These are phyloP conservation scores for Tetrastigma voinierianum DNA, from an alignment of 164 flowering plant species.

Conservation along the genomic window DNA sequence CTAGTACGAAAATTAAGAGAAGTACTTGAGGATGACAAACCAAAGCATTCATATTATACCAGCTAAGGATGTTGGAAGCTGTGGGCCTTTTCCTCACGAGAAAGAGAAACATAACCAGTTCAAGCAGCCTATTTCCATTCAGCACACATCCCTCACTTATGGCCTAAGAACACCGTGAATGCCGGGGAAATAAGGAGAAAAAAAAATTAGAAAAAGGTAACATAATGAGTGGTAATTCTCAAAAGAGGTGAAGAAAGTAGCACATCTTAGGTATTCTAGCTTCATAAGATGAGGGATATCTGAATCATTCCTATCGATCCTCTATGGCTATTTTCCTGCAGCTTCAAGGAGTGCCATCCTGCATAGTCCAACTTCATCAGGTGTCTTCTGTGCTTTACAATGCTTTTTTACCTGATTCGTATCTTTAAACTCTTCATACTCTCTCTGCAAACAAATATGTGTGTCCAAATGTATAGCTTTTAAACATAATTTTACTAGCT, in stretches of 20 bases:
- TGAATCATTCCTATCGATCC: constrained; percentile 99
- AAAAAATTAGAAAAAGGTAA: not conserved
- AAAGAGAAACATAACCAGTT: constrained; percentile 97
- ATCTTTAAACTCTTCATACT: constrained; percentile 96
- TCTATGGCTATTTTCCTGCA: constrained; percentile 96
- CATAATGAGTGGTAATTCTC: not conserved
- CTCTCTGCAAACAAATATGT: constrained; percentile 62
- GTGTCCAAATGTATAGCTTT: not conserved
- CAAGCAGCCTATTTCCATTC: constrained; percentile 96
- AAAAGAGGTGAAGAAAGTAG: not conserved
- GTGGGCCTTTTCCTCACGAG: constrained; percentile 98
- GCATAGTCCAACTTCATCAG: constrained; percentile 99
- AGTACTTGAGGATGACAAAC: constrained; percentile 36
- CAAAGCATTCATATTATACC: constrained; percentile 99
- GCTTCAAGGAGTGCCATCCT: constrained; percentile 93
- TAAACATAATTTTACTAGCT: too few relatives aligned
- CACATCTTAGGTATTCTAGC: not conserved
- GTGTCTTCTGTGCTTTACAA: constrained; percentile 87
- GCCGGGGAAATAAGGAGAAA: constrained; percentile 12
- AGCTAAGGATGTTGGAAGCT: constrained; percentile 98
- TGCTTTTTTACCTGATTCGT: constrained; percentile 85
- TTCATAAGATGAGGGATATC: constrained; percentile 37
- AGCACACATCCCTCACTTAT: constrained; percentile 91
- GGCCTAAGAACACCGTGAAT: constrained; percentile 82
- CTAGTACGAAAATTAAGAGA: not conserved